phyloP scores from a whole-genome alignment of 805 yeast genomes.

The Starmerella geochares region DNA sequence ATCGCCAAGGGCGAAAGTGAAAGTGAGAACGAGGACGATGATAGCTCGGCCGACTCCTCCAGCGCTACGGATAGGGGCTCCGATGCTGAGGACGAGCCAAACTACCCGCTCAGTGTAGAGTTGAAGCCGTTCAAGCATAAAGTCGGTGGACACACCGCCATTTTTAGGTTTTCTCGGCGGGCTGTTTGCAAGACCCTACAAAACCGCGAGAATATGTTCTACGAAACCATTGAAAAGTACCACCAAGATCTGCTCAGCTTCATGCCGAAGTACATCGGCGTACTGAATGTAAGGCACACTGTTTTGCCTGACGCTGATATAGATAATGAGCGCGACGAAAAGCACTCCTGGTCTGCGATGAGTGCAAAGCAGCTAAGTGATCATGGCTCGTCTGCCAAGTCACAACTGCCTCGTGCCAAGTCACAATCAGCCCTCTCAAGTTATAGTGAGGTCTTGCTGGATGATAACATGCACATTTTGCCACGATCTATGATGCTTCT shows the following conservation, averaged over 20 bases:
- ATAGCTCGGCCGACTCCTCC: constrained; percentile 5
- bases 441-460: constrained; percentile 62
- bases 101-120: constrained; percentile 60
- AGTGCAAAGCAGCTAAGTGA: not conserved
- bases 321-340: not conserved
- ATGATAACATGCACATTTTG: constrained; percentile 84
- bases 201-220: constrained; percentile 82
- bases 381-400: not conserved
- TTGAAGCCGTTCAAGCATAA: constrained; percentile 82
- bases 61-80: constrained; percentile 15
- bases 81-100: constrained; percentile 22
- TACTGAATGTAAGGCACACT: constrained; percentile 77
- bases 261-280: constrained; percentile 94
- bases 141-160: constrained; percentile 98
- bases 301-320: constrained; percentile 15
- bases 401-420: constrained; percentile 6
- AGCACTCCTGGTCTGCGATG: not conserved
- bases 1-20: constrained; percentile 9
- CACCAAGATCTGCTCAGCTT: constrained; percentile 70
- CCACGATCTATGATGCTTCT: constrained; percentile 51
- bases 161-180: constrained; percentile 76
- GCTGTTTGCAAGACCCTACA: constrained; percentile 93
- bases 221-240: constrained; percentile 70
- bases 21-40: not conserved
- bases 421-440: constrained; percentile 36